Evolutionary conservation across 768 basidiomycete genomes (phyloP), one percentile per base, ranked within the genome.

Genomic region (Mycena olivaceomarginata): DNA sequence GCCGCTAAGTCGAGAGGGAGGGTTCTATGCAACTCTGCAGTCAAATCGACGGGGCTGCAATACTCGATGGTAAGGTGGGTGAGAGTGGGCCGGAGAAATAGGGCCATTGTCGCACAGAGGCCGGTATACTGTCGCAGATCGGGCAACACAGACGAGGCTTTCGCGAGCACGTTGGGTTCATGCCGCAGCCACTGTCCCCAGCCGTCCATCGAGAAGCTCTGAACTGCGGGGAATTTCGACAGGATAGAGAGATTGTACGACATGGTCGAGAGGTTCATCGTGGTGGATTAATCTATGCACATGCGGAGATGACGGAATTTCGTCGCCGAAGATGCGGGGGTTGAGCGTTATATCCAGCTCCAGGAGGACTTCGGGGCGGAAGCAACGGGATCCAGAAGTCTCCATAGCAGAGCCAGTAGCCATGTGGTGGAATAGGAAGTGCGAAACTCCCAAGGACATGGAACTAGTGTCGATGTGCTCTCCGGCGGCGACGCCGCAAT

Each of bases 71-170:
- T 68, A 11, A 68, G 53, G 4, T 20, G 67, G 18, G 51, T 56
- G 39, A 68, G 67, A n/a, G 39, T 53, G 53, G 67, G 4, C 5
- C 18, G 37, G 11, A 68, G 67, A 20, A 68, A 68, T 40, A 68
- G 11, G 12, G 12, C 51, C 22, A 68, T 39, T 4, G 51, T 57
- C 4, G 2, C 4, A 20, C n/a, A 6, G 20, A 40, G 37, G 1
- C 53, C 67, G 4, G 51, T 41, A 16, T 68, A 68, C 22, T 31
- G 2, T 31, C 31, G 31, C 31, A 31, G 31, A 31, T 31, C 4
- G 45, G 48, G 48, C 1, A 51, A 20, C 48, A 51, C 16, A 51
- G 48, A 12, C 7, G 48, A 51, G 16, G 48, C 15, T 20, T 51
- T 20, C 48, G 5, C 15, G 18, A 20, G 18, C 12, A 7, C 16